Evolutionary conservation across 2,329 filamentous ascomycete species (phyloP).

Genomic region (Akanthomyces dipterigenus): DNA sequence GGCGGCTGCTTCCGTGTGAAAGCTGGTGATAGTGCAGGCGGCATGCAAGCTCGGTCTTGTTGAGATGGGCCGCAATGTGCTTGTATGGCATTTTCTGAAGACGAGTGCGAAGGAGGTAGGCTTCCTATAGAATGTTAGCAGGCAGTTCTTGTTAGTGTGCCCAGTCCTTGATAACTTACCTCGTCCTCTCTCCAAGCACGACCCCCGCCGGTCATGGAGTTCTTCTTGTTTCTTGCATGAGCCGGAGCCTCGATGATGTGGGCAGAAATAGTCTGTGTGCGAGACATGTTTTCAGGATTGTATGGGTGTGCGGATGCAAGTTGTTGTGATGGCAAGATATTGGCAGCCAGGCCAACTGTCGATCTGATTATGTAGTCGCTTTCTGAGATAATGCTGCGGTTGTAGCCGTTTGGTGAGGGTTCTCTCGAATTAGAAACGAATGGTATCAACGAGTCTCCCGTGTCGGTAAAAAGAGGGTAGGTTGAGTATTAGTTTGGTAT

Average conservation of each 20-base stretch:
- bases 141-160: neutral
- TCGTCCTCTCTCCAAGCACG: constrained; percentile 82
- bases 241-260: constrained; percentile 42
- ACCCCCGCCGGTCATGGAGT: constrained; percentile 64
- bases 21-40: constrained; percentile 83
- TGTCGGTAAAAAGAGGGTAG: constrained; percentile 3
- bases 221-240: constrained; percentile 58
- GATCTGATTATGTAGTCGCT: neutral
- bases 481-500: neutral
- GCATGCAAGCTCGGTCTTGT: constrained; percentile 83
- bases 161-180: constrained; percentile 39
- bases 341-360: constrained; percentile 9
- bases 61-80: constrained; percentile 76
- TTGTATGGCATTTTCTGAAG: constrained; percentile 88
- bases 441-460: neutral
- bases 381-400: neutral
- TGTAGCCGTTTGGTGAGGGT: neutral
- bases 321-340: neutral
- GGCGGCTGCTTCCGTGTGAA: constrained; percentile 73
- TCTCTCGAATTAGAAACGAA: neutral
- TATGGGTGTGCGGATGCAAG: constrained; percentile 1
- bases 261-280: constrained; percentile 39
- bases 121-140: constrained; percentile 49
- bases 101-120: constrained; percentile 75
- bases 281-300: constrained; percentile 41